phyloP scores from a whole-genome alignment of 495 filamentous ascomycete genomes.

The Hypoxylon perforatum region DNA sequence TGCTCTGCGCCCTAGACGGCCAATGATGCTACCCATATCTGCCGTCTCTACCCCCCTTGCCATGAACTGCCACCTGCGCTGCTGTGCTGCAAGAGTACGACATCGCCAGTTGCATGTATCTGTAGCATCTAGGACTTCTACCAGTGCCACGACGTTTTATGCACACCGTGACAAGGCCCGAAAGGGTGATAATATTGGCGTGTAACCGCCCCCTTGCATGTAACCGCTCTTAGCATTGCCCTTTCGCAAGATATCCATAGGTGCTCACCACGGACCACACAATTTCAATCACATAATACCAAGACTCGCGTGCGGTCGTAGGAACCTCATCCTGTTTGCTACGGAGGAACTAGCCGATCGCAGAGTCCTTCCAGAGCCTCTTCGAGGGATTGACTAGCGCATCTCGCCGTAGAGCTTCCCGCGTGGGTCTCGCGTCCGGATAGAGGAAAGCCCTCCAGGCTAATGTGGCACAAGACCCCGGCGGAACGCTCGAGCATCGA shows the following conservation, averaged over 20 bases:
- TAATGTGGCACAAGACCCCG: conserved; percentile 16
- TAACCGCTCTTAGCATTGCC: background rate
- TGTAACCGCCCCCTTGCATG: background rate
- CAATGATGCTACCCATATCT: conserved; percentile 20
- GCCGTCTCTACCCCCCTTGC: no score
- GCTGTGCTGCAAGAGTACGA: conserved; percentile 1
- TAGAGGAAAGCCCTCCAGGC: conserved; percentile 20
- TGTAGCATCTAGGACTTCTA: background rate
- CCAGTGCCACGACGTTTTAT: conserved; percentile 6
- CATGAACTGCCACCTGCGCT: background rate
- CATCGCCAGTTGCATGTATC: conserved; percentile 8
- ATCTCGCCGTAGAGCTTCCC: conserved; percentile 14
- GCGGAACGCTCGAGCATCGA: conserved; percentile 22
- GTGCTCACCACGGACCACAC: background rate
- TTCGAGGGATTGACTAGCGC: conserved; percentile 23
- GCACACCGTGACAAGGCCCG: conserved; percentile 22
- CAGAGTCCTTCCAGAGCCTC: conserved; percentile 39
- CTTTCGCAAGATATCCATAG: background rate
- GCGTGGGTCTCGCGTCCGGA: conserved; percentile 32
- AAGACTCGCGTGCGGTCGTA: background rate
- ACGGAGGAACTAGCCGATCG: conserved; percentile 31
- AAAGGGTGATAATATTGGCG: background rate
- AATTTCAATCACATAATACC: background rate
- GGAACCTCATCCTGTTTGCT: background rate
- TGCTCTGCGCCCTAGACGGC: conserved; percentile 6